These are phyloP conservation scores for Candida frijolesensis DNA, from an alignment of 1,139 yeast species.

Conservation along the genomic window DNA sequence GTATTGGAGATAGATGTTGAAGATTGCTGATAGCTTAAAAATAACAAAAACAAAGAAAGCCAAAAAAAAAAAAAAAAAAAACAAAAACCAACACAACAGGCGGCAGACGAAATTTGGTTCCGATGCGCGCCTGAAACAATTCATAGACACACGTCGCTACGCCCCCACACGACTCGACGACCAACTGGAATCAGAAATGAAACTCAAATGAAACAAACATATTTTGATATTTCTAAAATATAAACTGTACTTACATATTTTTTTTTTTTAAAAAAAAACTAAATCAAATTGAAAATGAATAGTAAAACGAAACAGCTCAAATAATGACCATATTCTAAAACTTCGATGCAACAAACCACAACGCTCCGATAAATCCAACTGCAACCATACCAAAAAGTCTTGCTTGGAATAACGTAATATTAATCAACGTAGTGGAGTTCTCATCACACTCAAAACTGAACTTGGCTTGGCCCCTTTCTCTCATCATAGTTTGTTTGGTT, in stretches of 20 bases:
- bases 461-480: slow-evolving; percentile 11
- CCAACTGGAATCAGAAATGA: background rate
- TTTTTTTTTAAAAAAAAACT: background rate
- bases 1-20: background rate
- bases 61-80: background rate
- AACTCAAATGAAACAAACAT: background rate
- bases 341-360: slow-evolving; percentile 25
- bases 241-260: background rate
- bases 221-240: background rate
- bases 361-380: slow-evolving; percentile 20
- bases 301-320: background rate
- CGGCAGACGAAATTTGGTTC: background rate
- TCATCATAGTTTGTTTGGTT: background rate
- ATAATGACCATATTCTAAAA: slow-evolving; percentile 5
- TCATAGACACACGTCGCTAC: background rate
- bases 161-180: background rate
- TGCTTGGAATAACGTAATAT: slow-evolving; percentile 19
- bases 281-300: background rate
- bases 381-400: slow-evolving; percentile 20
- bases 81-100: background rate
- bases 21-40: background rate
- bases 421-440: slow-evolving; percentile 14
- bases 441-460: slow-evolving; percentile 17
- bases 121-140: background rate
- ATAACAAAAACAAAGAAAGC: background rate